Percentiles rank a stretch among this genome's conserved stretches.
Conservation (phyloP, 768 basidiomycete genomes). For the Serendipita sp. region DNA sequence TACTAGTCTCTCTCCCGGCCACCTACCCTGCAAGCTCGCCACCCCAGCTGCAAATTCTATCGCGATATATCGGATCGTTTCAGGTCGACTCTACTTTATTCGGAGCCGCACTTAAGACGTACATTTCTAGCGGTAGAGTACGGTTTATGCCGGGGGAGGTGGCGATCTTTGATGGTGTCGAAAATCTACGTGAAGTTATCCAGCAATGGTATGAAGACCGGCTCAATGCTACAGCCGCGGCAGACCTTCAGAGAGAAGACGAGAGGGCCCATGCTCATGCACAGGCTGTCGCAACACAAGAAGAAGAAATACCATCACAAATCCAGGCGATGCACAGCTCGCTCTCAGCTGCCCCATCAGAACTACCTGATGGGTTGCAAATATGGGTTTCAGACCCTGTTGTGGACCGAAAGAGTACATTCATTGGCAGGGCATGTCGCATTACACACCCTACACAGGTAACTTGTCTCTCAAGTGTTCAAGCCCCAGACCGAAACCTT, state of each 20-base stretch:
- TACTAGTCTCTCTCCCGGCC: slow-evolving; percentile 29
- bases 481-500: neutral
- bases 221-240: slow-evolving; percentile 37
- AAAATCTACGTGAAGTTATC: slow-evolving; percentile 52
- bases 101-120: slow-evolving; percentile 61
- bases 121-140: slow-evolving; percentile 53
- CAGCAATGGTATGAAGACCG: slow-evolving; percentile 56
- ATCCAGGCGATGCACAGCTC: neutral
- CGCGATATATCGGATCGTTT: slow-evolving; percentile 67
- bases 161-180: slow-evolving; percentile 78
- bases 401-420: slow-evolving; percentile 67
- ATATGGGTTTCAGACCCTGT: slow-evolving; percentile 67
- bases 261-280: slow-evolving; percentile 12
- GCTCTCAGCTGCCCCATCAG: neutral
- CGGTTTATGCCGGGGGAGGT: slow-evolving; percentile 60
- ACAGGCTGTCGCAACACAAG: neutral
- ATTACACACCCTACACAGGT: slow-evolving; percentile 69
- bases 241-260: slow-evolving; percentile 42
- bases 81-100: slow-evolving; percentile 60
- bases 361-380: slow-evolving; percentile 43
- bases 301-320: neutral
- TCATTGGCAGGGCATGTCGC: slow-evolving; percentile 70
- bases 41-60: slow-evolving; percentile 38
- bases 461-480: slow-evolving; percentile 11
- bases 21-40: slow-evolving; percentile 51